Conservation (phyloP, 768 basidiomycete species). For the Russula sp. region DNA sequence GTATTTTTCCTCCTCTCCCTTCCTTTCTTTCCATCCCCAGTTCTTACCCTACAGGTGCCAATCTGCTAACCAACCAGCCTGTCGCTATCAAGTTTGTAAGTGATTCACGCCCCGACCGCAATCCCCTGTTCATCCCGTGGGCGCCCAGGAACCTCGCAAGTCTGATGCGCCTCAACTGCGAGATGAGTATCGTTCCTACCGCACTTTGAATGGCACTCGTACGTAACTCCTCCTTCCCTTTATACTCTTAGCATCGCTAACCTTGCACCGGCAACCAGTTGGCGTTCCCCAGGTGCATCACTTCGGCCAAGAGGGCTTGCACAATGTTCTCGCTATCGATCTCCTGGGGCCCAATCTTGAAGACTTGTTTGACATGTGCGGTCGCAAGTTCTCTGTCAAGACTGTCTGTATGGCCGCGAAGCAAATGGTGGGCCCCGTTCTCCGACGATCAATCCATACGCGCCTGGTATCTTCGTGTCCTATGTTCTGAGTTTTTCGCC, state of each 20-base stretch:
- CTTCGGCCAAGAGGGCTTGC: slow-evolving; percentile 97
- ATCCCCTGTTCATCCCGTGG: slow-evolving; percentile 12
- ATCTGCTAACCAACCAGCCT: slow-evolving; percentile 75
- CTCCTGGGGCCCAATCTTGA: slow-evolving; percentile 95
- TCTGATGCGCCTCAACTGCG: slow-evolving; percentile 96
- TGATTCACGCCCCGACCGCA: slow-evolving; percentile 18
- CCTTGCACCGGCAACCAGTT: slow-evolving; percentile 38
- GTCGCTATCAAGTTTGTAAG: slow-evolving; percentile 97
- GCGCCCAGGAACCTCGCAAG: slow-evolving; percentile 78
- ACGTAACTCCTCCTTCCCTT: slow-evolving; percentile 29
- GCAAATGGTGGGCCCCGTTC: slow-evolving; percentile 74
- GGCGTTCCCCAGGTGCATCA: slow-evolving; percentile 98
- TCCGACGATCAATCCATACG: slow-evolving; percentile 3
- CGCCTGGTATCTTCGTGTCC: slow-evolving; percentile 1
- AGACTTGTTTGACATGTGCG: slow-evolving; percentile 98
- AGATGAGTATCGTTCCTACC: slow-evolving; percentile 96
- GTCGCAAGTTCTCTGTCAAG: slow-evolving; percentile 96
- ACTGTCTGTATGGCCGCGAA: slow-evolving; percentile 98
- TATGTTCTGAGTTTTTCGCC: slow-evolving; percentile 12
- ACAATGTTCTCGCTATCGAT: slow-evolving; percentile 93
- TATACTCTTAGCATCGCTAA: neutral
- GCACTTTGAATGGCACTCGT: slow-evolving; percentile 89
- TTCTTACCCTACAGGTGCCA: slow-evolving; percentile 54
- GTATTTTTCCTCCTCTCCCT: slow-evolving; percentile 37
- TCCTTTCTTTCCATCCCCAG: neutral